These are phyloP conservation scores for Senecio squalidus DNA, from an alignment of 140 eudicot species.

Conservation along the genomic window DNA sequence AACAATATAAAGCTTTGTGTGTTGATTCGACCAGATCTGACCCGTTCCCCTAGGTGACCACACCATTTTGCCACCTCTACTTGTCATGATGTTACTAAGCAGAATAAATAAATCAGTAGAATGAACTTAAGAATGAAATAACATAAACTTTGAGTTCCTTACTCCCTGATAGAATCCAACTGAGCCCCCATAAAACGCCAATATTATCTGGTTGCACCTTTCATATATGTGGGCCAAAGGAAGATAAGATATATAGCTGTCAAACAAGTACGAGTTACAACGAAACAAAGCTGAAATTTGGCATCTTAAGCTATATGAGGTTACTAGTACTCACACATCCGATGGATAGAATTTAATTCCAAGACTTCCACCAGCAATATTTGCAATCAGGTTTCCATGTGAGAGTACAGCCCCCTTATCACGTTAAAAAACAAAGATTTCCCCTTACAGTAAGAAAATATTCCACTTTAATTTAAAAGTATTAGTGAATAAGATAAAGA, in stretches of 20 bases:
- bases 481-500: constrained; percentile 1
- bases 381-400: constrained; percentile 79
- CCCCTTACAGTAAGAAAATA: constrained; percentile 1
- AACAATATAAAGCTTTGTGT: too few relatives aligned
- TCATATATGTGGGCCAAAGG: constrained; percentile 96
- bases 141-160: constrained; percentile 20
- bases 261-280: background rate
- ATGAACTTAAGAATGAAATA: constrained; percentile 8
- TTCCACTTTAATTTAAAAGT: constrained; percentile 1
- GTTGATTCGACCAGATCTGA: background rate
- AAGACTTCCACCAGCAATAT: constrained; percentile 56
- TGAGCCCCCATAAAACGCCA: constrained; percentile 62
- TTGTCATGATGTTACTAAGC: background rate
- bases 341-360: constrained; percentile 49
- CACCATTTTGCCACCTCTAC: background rate
- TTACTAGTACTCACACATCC: constrained; percentile 60
- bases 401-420: constrained; percentile 74
- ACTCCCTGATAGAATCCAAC: constrained; percentile 95
- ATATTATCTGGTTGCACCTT: constrained; percentile 48
- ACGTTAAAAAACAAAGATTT: background rate
- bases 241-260: constrained; percentile 82
- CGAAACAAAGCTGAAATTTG: constrained; percentile 7
- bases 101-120: background rate
- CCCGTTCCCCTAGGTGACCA: background rate
- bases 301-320: background rate